Conservation (phyloP, 345 rosid genomes). For the Eucalyptus tenuipes region DNA sequence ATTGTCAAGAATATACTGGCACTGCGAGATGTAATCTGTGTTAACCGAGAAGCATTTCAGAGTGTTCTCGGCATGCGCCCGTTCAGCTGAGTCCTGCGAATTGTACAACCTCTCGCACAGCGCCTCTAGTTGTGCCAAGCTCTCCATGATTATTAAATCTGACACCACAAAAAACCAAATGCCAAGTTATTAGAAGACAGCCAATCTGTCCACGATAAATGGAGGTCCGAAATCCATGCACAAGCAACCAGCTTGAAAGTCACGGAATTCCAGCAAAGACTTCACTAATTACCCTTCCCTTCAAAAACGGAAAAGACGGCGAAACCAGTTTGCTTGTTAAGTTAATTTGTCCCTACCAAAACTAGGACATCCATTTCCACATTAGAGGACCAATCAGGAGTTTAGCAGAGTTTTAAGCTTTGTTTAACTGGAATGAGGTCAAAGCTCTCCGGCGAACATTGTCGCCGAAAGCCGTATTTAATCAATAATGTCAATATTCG, state of each 20-base stretch:
- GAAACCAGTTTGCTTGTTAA: neutral
- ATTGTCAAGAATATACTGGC: conserved; percentile 96
- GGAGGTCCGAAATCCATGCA: neutral
- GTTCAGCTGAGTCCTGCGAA: conserved; percentile 85
- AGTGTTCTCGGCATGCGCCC: conserved; percentile 90
- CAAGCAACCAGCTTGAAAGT: neutral
- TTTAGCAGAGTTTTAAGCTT: neutral
- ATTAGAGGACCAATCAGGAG: neutral
- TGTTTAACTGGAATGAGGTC: neutral
- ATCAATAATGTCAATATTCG: neutral
- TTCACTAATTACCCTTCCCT: neutral
- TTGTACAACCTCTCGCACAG: conserved; percentile 91
- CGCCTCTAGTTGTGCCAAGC: conserved; percentile 95
- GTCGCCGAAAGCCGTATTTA: neutral
- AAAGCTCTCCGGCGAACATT: neutral
- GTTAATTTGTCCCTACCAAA: neutral
- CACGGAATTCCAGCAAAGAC: neutral
- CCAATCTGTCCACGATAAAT: neutral
- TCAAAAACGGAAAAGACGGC: neutral
- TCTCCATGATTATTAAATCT: conserved; percentile 48
- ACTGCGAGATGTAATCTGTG: conserved; percentile 84
- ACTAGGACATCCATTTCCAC: neutral
- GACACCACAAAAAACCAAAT: neutral
- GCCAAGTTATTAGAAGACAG: neutral
- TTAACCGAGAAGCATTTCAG: conserved; percentile 84